Base-by-base conservation (phyloP, 345 rosid species). In the Cochlearia excelsa region DNA sequence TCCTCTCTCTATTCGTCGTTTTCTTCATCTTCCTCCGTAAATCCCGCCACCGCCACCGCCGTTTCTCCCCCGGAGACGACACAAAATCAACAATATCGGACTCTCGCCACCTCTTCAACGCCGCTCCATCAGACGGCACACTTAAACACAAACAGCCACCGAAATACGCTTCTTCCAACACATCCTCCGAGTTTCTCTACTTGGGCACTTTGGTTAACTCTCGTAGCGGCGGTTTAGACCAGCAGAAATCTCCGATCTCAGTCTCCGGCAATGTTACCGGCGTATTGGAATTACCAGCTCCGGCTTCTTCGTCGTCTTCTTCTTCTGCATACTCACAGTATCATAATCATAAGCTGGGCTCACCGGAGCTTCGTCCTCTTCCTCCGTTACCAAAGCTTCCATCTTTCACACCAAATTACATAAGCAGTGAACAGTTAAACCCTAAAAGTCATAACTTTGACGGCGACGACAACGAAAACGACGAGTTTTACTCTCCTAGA, bases 341-440 rank as follows among this genome's bases (percentile, higher is more conserved):
- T 64, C 80, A 61, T 42, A 89, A 82, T 64, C 80, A 61, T 42
- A 89, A 87, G 40, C 71, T 84, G 2, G 95, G 84, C 42, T 90
- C 99, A 1, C 99, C 99, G 3, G 97, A 93, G 81, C 85, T 93
- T 46, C 87, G 69, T 39, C 99, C 96, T 5, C 76, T 94, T 30
- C 96, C 96, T n/a, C 95, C 96, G 26, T 75, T 87, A 46, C 99
- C 95, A 4, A 78, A 79, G 46, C 50, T 71, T 43, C 77, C 71
- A 7, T 26, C 65, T 42, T 78, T 44, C 69, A 68, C 77, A 44
- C 83, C 68, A 1, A 77, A 43, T 31, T 68, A 67, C 66, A 65
- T 65, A 48, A 83, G 84, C 41, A 77, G 79, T 39, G 82, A 78
- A 49, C 77, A 68, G 61, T 57, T 61, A 42, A 66, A 72, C 59